phyloP scores from a whole-genome alignment of 1,284 basidiomycete genomes.

The Ustilago bromivora region DNA sequence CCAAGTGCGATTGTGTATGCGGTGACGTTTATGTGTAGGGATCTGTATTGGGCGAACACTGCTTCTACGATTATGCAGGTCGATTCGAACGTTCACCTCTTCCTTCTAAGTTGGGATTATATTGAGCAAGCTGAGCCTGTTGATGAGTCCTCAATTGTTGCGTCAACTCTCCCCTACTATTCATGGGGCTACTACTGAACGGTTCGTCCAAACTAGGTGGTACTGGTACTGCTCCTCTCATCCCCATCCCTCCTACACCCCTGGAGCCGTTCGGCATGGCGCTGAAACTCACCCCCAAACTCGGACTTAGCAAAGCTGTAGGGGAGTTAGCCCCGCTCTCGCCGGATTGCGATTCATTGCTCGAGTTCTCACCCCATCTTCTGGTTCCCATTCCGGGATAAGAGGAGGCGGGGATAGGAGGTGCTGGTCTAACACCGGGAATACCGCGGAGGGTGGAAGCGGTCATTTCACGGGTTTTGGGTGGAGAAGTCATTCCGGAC shows the following conservation, averaged over 20 bases:
- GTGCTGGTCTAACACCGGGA: slow-evolving; percentile 7
- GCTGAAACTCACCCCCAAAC: slow-evolving; percentile 8
- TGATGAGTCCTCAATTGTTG: slow-evolving; percentile 33
- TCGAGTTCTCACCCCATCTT: slow-evolving; percentile 23
- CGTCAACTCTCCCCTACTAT: slow-evolving; percentile 23
- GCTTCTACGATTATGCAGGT: no score
- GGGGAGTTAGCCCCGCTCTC: slow-evolving; percentile 17
- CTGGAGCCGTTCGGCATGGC: not conserved
- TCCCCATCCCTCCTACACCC: not conserved
- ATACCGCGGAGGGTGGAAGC: slow-evolving; percentile 26
- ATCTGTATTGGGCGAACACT: no score
- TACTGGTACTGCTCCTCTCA: not conserved
- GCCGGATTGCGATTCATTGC: slow-evolving; percentile 41
- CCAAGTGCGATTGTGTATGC: no score
- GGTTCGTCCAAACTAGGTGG: slow-evolving; percentile 37
- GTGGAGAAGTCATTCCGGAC: slow-evolving; percentile 28
- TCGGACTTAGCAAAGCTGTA: slow-evolving; percentile 34
- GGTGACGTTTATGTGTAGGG: no score
- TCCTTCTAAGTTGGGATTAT: not conserved
- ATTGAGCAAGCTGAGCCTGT: slow-evolving; percentile 12
- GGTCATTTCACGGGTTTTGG: slow-evolving; percentile 16
- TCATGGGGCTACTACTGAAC: slow-evolving; percentile 40
- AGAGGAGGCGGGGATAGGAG: not conserved
- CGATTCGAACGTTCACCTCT: not conserved
- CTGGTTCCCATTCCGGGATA: slow-evolving; percentile 2